Evolutionary conservation across 495 filamentous ascomycete genomes (phyloP), one percentile per base, ranked within the genome.

Genomic region (Cairneyella variabilis): DNA sequence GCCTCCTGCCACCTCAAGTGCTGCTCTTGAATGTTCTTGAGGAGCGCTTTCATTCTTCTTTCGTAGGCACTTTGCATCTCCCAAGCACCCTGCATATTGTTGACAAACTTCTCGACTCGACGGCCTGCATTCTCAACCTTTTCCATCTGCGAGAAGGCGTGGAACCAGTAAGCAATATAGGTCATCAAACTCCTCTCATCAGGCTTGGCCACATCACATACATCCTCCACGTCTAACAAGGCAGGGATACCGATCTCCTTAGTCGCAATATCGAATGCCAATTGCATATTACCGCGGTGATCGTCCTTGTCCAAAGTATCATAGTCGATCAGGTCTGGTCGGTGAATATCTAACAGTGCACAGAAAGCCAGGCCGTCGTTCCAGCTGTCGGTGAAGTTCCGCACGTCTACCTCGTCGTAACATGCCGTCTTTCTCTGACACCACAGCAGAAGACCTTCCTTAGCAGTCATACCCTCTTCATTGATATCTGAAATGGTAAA

Each of bases 131-230:
- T 98, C 65, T 98, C 93, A 11, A 98, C 95, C 57, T 90, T 80
- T 69, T 98, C 93, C 81, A 98, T 89, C 64, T 97, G 91, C 20
- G 91, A 96, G 64, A 98, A 98, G 53, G 93, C 95, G 62, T 98
- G 93, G 78, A 97, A 98, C 93, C 95, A 98, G 69, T 97, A 97
- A 54, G 93, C 93, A 59, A 98, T 97, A 65, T 98, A 98, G 5
- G 93, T 98, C 92, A 98, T 97, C 66, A 98, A 77, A 59, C 88
- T 92, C 53, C 90, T 86, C 68, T 98, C 93, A 61, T 98, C 93
- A 11, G 93, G 93, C 68, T 89, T 92, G 10, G 90, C 82, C 12
- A 98, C 93, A 67, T 97, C 93, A 68, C 90, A 96, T 23, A 97
- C 95, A 74, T 98, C 93, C 68, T 98, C 93, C 2, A 97, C 93